Conservation (phyloP, 2,329 filamentous ascomycete species). For the Alternaria incomplexa region DNA sequence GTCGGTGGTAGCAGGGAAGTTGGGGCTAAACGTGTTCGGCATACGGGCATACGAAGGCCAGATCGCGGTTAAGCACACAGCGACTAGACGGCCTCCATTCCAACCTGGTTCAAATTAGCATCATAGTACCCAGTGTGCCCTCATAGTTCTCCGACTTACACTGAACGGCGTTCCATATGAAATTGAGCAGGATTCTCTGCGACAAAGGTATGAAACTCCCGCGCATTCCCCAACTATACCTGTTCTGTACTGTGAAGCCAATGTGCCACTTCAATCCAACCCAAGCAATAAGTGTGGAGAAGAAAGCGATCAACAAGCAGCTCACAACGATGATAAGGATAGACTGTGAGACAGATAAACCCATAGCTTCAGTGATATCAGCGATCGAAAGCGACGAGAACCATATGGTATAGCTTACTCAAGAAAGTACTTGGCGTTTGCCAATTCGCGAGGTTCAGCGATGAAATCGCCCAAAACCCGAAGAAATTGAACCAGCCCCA, state of each 20-base stretch:
- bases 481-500: constrained; percentile 54
- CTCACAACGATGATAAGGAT: constrained; percentile 57
- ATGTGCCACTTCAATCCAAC: constrained; percentile 59
- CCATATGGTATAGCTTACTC: constrained; percentile 25
- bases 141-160: constrained; percentile 41
- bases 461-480: constrained; percentile 50
- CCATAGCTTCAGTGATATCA: constrained; percentile 45
- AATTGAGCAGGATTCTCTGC: constrained; percentile 57
- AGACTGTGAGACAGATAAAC: constrained; percentile 56
- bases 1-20: constrained; percentile 45
- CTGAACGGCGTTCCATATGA: constrained; percentile 59
- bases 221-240: constrained; percentile 58
- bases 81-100: constrained; percentile 43
- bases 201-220: constrained; percentile 57
- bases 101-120: constrained; percentile 27
- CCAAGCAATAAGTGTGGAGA: constrained; percentile 56
- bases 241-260: constrained; percentile 58
- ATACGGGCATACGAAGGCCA: constrained; percentile 47
- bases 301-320: constrained; percentile 51
- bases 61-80: constrained; percentile 45
- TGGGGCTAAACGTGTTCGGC: constrained; percentile 39
- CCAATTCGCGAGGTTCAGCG: constrained; percentile 54
- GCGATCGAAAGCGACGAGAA: background rate
- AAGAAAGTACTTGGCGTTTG: constrained; percentile 57
- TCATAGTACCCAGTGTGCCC: background rate